These are phyloP conservation scores for Furcasterigmium sp. DNA, from an alignment of 2,329 filamentous ascomycete genomes.

Conservation along the genomic window DNA sequence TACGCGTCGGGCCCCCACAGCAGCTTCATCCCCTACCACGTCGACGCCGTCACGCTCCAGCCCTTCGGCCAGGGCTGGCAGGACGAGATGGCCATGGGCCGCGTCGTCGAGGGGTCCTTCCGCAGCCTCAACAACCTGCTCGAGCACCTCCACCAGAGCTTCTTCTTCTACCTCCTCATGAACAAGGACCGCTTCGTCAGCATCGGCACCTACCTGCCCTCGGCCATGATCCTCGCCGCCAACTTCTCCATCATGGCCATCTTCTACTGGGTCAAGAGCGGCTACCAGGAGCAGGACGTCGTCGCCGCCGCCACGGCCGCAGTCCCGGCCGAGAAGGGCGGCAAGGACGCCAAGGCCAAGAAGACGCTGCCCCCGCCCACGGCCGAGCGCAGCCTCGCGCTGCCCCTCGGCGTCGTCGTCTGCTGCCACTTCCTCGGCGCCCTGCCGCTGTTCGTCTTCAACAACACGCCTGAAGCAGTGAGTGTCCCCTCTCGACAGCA, in stretches of 20 bases:
- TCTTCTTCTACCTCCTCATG: conserved; percentile 98
- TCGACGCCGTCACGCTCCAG: conserved; percentile 91
- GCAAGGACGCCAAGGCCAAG: not conserved
- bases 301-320: conserved; percentile 1
- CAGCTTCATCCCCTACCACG: conserved; percentile 94
- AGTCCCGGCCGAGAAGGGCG: conserved; percentile 3
- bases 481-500: conserved; percentile 20
- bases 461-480: conserved; percentile 63
- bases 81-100: conserved; percentile 93
- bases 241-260: conserved; percentile 97
- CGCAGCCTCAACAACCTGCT: conserved; percentile 93
- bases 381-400: conserved; percentile 61
- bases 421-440: conserved; percentile 71
- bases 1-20: conserved; percentile 88
- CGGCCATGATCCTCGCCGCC: conserved; percentile 92
- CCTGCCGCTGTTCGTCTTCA: conserved; percentile 82
- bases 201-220: conserved; percentile 94
- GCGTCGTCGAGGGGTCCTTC: conserved; percentile 84
- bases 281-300: conserved; percentile 34
- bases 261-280: conserved; percentile 87
- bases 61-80: conserved; percentile 91
- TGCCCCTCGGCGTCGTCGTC: conserved; percentile 69
- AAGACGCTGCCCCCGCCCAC: conserved; percentile 15
- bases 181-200: conserved; percentile 90
- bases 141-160: conserved; percentile 96